Evolutionary conservation across 768 basidiomycete genomes (phyloP).

Genomic region (Hydnomerulius pinastri): DNA sequence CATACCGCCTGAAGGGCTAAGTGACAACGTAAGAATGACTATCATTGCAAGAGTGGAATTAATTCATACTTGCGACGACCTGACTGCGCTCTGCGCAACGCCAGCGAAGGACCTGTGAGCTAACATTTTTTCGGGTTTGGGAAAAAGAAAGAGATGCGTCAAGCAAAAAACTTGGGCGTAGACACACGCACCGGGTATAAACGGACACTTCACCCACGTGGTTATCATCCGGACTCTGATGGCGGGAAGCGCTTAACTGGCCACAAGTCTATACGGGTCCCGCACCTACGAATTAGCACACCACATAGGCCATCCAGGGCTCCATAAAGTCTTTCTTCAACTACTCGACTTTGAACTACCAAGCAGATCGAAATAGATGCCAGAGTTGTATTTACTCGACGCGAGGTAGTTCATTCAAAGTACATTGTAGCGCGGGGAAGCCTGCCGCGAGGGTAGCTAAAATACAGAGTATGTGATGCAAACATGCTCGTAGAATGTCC

Average conservation of each 20-base stretch:
- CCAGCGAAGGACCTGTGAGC: slow-evolving; percentile 56
- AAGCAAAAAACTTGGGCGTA: slow-evolving; percentile 13
- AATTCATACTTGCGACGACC: slow-evolving; percentile 47
- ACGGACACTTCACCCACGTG: slow-evolving; percentile 17
- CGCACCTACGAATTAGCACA: too few relatives aligned
- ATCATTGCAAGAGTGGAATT: not conserved
- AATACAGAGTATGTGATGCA: not conserved
- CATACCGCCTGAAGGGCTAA: slow-evolving; percentile 63
- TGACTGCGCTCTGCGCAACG: slow-evolving; percentile 54
- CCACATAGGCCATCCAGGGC: too few relatives aligned
- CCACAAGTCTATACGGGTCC: too few relatives aligned
- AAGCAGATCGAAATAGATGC: too few relatives aligned
- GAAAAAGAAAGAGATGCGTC: slow-evolving; percentile 19
- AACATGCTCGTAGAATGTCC: not conserved
- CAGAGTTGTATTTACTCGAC: too few relatives aligned
- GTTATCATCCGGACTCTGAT: not conserved
- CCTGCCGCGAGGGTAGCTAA: not conserved
- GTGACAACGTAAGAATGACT: slow-evolving; percentile 16
- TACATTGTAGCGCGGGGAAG: too few relatives aligned
- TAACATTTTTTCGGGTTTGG: slow-evolving; percentile 51
- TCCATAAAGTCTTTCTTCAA: too few relatives aligned
- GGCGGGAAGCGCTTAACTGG: not conserved
- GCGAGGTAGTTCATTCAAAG: too few relatives aligned
- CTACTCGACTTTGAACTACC: too few relatives aligned
- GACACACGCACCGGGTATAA: slow-evolving; percentile 20